Base-by-base conservation (phyloP, 345 rosid genomes). In the Balakata baccata region DNA sequence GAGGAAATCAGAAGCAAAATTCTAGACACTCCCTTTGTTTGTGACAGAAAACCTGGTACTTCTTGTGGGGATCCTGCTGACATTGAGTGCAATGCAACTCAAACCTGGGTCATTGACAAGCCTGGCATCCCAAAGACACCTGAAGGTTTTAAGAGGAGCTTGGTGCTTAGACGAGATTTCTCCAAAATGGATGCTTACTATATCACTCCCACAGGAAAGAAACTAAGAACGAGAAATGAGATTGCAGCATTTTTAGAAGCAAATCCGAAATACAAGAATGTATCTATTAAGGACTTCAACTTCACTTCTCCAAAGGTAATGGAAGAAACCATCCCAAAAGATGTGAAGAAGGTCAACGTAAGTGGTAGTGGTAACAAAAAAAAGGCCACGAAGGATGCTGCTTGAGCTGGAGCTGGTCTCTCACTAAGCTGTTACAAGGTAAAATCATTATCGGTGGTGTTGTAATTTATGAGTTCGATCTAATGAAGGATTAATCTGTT, bases 51-150 rank as follows among this genome's bases (percentile, higher is more conserved):
- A 73, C 80, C 82, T 38, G 86, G 88, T 8, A 13, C 58, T n/a
- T 83, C 96, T 4, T 93, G 98, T 71, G 25, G 87, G 47, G 90
- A 86, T 18, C 87, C 90, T 58, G 87, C 91, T 2, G 97, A 91
- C 70, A 73, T 93, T 3, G 91, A 87, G 75, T 90, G 86, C 12
- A 83, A 93, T 80, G 57, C 88, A 7, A 61, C 87, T 22, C 81
- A 92, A 18, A 88, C 89, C 2, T 93, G 98, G 98, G 96, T 86
- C 68, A 84, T 91, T 10, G 98, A 93, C 84, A 89, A 62, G 84
- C 97, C 97, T 60, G 92, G 92, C 77, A 23, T 91, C 47, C 97
- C 98, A 1, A 93, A 86, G 84, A 89, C 98, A 0, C 98, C 98
- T 0, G 72, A 66, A 76, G 98, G 98, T 69, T 93, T 93, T 83